Evolutionary conservation across 768 basidiomycete genomes (phyloP), one percentile per base, ranked within the genome.

Genomic region (Nevesoporus exiguus): DNA sequence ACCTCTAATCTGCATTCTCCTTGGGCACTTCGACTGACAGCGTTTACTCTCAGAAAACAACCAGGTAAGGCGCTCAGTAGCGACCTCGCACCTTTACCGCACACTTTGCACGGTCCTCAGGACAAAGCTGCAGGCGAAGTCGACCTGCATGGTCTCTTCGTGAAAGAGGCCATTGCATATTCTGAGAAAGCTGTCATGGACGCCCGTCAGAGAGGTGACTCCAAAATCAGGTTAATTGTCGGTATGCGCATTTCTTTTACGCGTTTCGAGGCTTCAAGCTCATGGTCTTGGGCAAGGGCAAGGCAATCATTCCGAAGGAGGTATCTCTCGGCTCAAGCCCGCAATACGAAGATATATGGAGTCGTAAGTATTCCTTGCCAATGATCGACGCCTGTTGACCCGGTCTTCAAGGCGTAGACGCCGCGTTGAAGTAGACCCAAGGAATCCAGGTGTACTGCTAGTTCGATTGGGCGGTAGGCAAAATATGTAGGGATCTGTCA

Each of bases 101-200:
- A 63, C 2, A 17, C 3, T 21, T 21, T 19, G 39, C 36, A 37
- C 15, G 39, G 19, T 39, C 2, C 21, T 27, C 61, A 86, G 81
- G 81, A 86, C 57, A 86, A 81, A 42, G 69, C 77, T 51, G 76
- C 79, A 3, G 84, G 84, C 2, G 85, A 93, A 68, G 75, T 97
- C 44, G 96, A 98, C 71, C 74, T 98, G 39, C 95, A 98, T 67
- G 93, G 93, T 8, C 76, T 98, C 5, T 95, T 88, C 68, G 93
- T 96, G 54, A 91, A 91, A 65, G 96, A 98, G 71, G 91, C 93
- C 14, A 85, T 96, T 49, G 69, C 78, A 37, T 80, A 80, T 54
- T 83, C 88, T 0, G 88, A 97, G 63, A 60, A 70, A 17, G 88
- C 90, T 10, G 80, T 97, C 33, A 65, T 80, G 58, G 68, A 78